Conservation (phyloP, 495 filamentous ascomycete genomes). For the Xylaria nigripes region DNA sequence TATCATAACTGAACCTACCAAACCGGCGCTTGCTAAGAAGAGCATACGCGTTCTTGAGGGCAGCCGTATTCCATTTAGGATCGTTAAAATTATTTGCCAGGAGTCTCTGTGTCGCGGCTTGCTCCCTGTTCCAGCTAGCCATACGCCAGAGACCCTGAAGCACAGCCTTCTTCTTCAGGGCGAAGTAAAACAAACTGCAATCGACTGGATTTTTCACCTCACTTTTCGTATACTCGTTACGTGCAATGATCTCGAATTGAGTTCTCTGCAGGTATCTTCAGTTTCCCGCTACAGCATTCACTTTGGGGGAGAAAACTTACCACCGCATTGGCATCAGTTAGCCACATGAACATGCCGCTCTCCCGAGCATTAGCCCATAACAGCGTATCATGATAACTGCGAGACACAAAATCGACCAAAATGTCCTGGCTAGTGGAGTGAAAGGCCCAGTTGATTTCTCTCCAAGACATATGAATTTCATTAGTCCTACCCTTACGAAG, state of each 20-base stretch:
- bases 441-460: conserved; percentile 92
- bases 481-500: conserved; percentile 57
- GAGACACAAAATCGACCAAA: conserved; percentile 75
- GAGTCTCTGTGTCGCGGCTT: conserved; percentile 63
- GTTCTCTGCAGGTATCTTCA: conserved; percentile 41
- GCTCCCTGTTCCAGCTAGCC: conserved; percentile 84
- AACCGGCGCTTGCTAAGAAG: conserved; percentile 85
- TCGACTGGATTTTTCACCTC: conserved; percentile 90
- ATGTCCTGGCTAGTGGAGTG: conserved; percentile 92
- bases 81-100: conserved; percentile 84
- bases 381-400: conserved; percentile 68
- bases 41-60: conserved; percentile 96
- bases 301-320: conserved; percentile 40
- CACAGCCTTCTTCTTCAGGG: conserved; percentile 83
- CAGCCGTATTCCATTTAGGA: conserved; percentile 77
- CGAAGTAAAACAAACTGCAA: conserved; percentile 86
- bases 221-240: conserved; percentile 85
- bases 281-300: not conserved
- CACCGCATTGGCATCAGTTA: conserved; percentile 65
- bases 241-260: conserved; percentile 82
- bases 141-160: conserved; percentile 93
- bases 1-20: conserved; percentile 41
- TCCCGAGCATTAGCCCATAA: conserved; percentile 79
- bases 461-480: conserved; percentile 70
- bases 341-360: conserved; percentile 92